A percentile compares a stretch with the other conserved stretches of the same genome.
phyloP scores from a whole-genome alignment of 108 stramenopile genomes.

The Stephanodiscus triporus region DNA sequence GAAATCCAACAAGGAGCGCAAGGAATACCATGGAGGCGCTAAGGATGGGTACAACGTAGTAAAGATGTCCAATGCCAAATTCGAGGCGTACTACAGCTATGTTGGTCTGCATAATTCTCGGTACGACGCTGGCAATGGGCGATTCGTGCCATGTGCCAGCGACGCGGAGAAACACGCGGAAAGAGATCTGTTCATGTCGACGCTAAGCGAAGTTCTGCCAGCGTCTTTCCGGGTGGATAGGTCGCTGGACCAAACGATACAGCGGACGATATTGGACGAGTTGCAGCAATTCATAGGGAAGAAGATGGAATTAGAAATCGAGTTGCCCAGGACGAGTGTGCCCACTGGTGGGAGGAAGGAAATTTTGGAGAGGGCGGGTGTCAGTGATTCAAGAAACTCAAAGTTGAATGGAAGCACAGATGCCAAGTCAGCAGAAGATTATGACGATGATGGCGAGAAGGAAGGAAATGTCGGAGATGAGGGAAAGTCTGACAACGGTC shows the following conservation, averaged over 20 bases:
- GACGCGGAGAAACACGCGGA: slow-evolving; percentile 68
- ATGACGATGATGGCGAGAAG: background rate
- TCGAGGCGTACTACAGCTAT: slow-evolving; percentile 84
- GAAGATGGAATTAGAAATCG: slow-evolving; percentile 74
- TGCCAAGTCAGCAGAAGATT: slow-evolving; percentile 1
- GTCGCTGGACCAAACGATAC: slow-evolving; percentile 64
- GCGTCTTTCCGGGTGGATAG: slow-evolving; percentile 81
- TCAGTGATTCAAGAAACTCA: background rate
- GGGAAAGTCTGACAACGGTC: background rate
- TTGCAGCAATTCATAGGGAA: slow-evolving; percentile 69
- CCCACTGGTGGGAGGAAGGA: slow-evolving; percentile 46
- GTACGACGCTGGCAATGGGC: slow-evolving; percentile 17
- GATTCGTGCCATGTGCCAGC: slow-evolving; percentile 54
- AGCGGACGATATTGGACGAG: slow-evolving; percentile 59
- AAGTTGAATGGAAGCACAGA: slow-evolving; percentile 6
- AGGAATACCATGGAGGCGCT: slow-evolving; percentile 11
- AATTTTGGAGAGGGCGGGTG: slow-evolving; percentile 23
- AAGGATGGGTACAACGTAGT: slow-evolving; percentile 35
- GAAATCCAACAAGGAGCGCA: slow-evolving; percentile 39
- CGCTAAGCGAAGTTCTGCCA: slow-evolving; percentile 61
- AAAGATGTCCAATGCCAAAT: slow-evolving; percentile 63
- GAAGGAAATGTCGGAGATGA: slow-evolving; percentile 8
- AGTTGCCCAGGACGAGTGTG: slow-evolving; percentile 54
- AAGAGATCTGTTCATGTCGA: slow-evolving; percentile 60
- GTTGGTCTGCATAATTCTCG: slow-evolving; percentile 64